These are phyloP conservation scores for Penicillium daleae DNA, from an alignment of 495 filamentous ascomycete species.

Conservation along the genomic window DNA sequence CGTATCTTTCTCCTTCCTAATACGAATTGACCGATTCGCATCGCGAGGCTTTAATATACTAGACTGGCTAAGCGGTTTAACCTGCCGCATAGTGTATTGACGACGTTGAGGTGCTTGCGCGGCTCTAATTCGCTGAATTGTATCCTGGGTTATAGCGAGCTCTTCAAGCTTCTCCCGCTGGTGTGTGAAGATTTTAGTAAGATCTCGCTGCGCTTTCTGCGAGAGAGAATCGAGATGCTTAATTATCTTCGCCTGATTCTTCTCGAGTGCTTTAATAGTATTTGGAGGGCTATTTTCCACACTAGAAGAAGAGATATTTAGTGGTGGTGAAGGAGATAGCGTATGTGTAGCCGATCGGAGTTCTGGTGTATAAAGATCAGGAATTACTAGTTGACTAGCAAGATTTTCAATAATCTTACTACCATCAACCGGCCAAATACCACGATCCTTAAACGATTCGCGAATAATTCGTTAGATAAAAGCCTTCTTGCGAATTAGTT, in stretches of 20 bases:
- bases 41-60: constrained; percentile 8
- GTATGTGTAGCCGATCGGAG: neutral
- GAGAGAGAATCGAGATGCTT: neutral
- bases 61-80: constrained; percentile 3
- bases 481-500: neutral
- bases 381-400: neutral
- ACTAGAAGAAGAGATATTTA: neutral
- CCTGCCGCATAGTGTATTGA: neutral
- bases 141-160: neutral
- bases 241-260: neutral
- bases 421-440: neutral
- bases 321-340: neutral
- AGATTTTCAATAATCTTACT: neutral
- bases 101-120: neutral
- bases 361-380: neutral
- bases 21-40: neutral
- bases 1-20: neutral
- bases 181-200: neutral
- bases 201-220: neutral
- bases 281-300: constrained; percentile 4
- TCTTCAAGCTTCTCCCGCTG: neutral
- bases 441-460: neutral
- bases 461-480: neutral
- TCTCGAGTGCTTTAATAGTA: neutral
- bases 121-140: neutral